phyloP scores from a whole-genome alignment of 2,329 filamentous ascomycete genomes.

The Dactylella cylindrospora region DNA sequence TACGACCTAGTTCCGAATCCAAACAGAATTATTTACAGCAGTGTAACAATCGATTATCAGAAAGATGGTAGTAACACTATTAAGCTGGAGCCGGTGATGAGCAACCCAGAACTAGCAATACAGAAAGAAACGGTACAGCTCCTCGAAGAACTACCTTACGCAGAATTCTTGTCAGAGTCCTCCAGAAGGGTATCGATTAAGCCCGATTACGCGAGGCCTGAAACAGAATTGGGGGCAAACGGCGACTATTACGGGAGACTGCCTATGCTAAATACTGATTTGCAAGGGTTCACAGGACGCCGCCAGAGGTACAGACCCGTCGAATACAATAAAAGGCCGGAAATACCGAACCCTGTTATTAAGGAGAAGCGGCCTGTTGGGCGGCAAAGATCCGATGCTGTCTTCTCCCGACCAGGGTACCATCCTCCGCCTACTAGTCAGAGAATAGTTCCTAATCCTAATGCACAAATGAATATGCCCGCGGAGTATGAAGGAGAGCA shows the following conservation, averaged over 20 bases:
- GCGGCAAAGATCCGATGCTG: not conserved
- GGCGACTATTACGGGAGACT: slow-evolving; percentile 6
- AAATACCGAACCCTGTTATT: slow-evolving; percentile 9
- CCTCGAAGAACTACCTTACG: slow-evolving; percentile 12
- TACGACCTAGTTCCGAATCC: slow-evolving; percentile 28
- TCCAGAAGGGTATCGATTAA: not conserved
- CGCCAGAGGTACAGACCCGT: not conserved
- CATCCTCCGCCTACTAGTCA: no score
- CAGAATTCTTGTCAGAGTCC: slow-evolving; percentile 1
- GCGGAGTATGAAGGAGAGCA: slow-evolving; percentile 1
- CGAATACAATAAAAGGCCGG: not conserved
- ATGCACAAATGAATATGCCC: not conserved
- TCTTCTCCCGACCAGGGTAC: slow-evolving; percentile 2
- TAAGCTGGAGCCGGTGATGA: slow-evolving; percentile 20
- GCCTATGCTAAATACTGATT: not conserved
- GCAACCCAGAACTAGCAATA: slow-evolving; percentile 12
- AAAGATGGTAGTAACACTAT: not conserved
- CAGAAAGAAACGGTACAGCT: slow-evolving; percentile 4
- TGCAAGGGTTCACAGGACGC: slow-evolving; percentile 2
- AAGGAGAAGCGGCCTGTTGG: not conserved
- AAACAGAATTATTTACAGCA: slow-evolving; percentile 38
- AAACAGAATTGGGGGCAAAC: not conserved
- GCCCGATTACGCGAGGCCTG: not conserved
- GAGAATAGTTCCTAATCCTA: not conserved
- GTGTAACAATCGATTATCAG: slow-evolving; percentile 13